These are phyloP conservation scores for Ormosia semicastrata DNA, from an alignment of 306 rosid genomes.

Conservation along the genomic window DNA sequence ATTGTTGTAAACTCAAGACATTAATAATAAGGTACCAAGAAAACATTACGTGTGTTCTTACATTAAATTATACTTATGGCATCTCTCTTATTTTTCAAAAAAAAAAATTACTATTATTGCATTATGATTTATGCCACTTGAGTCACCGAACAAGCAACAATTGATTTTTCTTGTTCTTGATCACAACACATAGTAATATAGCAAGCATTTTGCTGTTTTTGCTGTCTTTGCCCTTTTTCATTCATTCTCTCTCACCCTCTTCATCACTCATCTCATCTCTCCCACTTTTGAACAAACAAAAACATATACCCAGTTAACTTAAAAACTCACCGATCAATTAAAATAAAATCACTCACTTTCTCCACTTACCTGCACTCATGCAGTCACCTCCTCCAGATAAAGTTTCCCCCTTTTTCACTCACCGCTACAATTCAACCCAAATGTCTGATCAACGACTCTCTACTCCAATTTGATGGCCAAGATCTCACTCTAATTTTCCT, in stretches of 20 bases:
- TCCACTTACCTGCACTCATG: neutral
- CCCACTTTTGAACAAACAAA: neutral
- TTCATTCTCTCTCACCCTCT: neutral
- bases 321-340: neutral
- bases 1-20: too few relatives aligned
- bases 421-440: neutral
- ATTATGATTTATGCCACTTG: too few relatives aligned
- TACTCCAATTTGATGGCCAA: neutral
- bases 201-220: neutral
- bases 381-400: neutral
- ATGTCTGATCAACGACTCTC: slow-evolving; percentile 31
- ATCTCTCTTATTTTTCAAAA: too few relatives aligned
- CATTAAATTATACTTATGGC: too few relatives aligned
- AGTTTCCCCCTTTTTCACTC: neutral
- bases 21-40: too few relatives aligned
- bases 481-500: slow-evolving; percentile 41
- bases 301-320: neutral
- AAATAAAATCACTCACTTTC: neutral
- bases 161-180: neutral
- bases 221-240: neutral
- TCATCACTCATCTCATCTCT: neutral
- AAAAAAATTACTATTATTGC: too few relatives aligned
- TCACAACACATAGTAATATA: neutral
- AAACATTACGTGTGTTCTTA: too few relatives aligned
- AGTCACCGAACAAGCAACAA: neutral